Percentiles rank a stretch among this genome's conserved stretches.
Evolutionary conservation across 495 filamentous ascomycete species (phyloP).

Genomic region (Penicillium cataractarum): DNA sequence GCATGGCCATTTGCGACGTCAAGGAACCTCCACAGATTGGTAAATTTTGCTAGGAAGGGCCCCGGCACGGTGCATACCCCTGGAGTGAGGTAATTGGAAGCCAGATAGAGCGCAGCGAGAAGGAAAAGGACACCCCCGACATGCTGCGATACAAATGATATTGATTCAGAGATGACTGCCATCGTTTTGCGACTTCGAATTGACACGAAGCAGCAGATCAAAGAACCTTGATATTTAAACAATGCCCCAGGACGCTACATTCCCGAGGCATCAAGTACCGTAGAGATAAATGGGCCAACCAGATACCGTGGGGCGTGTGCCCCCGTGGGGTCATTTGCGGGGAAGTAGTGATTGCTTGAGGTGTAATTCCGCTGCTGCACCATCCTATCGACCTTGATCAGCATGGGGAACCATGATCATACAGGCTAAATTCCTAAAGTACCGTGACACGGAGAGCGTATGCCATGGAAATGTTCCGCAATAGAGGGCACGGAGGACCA

Average conservation of each 20-base stretch:
- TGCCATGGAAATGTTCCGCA: background rate
- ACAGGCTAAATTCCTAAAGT: too few species aligned
- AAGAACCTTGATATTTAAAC: background rate
- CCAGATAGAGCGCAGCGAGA: conserved; percentile 10
- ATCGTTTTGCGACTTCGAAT: too few species aligned
- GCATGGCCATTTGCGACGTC: conserved; percentile 28
- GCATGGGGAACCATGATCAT: too few species aligned
- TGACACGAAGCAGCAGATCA: background rate
- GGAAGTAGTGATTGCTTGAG: conserved; percentile 13
- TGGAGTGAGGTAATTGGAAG: conserved; percentile 20
- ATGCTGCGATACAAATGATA: conserved; percentile 9
- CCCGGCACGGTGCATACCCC: conserved; percentile 20
- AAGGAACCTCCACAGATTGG: conserved; percentile 24
- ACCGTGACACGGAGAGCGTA: background rate
- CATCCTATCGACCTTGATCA: too few species aligned
- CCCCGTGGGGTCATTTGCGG: conserved; percentile 16
- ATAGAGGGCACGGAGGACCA: background rate
- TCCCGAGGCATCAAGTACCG: background rate
- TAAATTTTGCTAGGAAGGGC: conserved; percentile 19
- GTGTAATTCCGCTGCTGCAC: conserved; percentile 14
- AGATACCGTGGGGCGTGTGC: background rate
- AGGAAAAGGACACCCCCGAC: conserved; percentile 9
- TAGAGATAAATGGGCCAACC: background rate
- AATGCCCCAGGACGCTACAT: background rate
- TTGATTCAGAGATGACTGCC: conserved; percentile 14